Base-by-base conservation (phyloP, 306 rosid genomes). In the Gleditsia sinensis region DNA sequence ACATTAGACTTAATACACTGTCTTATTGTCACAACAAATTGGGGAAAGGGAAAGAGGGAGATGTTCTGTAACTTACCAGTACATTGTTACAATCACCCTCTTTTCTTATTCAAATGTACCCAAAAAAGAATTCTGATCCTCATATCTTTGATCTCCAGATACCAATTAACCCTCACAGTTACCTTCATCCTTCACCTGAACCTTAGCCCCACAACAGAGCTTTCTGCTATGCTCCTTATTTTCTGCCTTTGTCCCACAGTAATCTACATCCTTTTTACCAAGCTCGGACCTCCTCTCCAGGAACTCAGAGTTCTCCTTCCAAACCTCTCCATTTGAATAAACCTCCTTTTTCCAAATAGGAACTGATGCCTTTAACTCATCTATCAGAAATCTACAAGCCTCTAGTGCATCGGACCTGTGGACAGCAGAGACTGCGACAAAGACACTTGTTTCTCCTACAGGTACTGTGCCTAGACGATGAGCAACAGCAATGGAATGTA, bases 271-370 rank as follows among this genome's bases (percentile, higher is more conserved):
- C 40, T 80, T 79, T 68, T 75, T 82, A 74, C 85, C 88, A 34
- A 83, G 80, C 78, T 87, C 90, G 27, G 73, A 73, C 73, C 83
- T 93, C 69, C 93, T 85, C 72, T 94, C 87, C 57, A 87, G 43
- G 90, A 94, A 94, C 75, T 94, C 97, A 0, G 82, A 74, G 67
- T 94, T 94, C 85, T 91, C 97, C 82, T 94, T 91, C 98, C 98
- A 91, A 72, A 90, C 90, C 84, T 91, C 98, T 50, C 98, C 98
- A 82, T 94, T 89, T 56, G 82, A 51, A 78, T 89, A 90, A 59
- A 94, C 92, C 84, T 94, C 98, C 76, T 94, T 91, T 80, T 94
- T 94, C 98, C 98, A 94, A 80, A 94, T 94, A 46, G 98, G 96
- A 74, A 94, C 97, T 0, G 83, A 78, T 4, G 97, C 95, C 84